Percentiles rank a stretch among this genome's conserved stretches.
phyloP scores from a whole-genome alignment of 495 filamentous ascomycete species.

The Neurospora sp. region DNA sequence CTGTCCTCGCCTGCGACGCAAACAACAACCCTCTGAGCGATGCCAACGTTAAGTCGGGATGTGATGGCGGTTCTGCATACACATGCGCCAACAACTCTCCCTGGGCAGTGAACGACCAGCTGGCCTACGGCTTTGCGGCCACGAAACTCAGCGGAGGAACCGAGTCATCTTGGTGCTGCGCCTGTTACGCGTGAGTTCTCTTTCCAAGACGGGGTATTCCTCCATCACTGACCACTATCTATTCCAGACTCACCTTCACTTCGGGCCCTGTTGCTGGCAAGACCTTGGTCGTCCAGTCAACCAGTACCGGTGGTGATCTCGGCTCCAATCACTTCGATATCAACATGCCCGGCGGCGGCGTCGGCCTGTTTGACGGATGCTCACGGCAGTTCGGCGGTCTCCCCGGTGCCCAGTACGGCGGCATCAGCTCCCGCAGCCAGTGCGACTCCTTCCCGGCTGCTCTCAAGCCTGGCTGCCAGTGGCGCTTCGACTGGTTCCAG shows the following conservation, averaged over 20 bases:
- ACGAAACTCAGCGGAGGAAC: conserved; percentile 33
- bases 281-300: conserved; percentile 52
- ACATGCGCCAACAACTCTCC: conserved; percentile 44
- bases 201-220: conserved; percentile 3
- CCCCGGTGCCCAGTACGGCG: conserved; percentile 46
- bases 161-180: conserved; percentile 44
- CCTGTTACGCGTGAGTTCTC: conserved; percentile 44
- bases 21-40: conserved; percentile 34
- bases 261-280: conserved; percentile 39
- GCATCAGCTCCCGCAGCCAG: conserved; percentile 35
- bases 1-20: conserved; percentile 41
- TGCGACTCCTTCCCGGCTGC: conserved; percentile 41
- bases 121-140: conserved; percentile 50
- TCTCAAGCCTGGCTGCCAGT: conserved; percentile 44
- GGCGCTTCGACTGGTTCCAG: conserved; percentile 51
- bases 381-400: conserved; percentile 41
- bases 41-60: conserved; percentile 19
- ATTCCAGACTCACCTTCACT: conserved; percentile 24
- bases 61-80: conserved; percentile 38
- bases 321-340: conserved; percentile 49
- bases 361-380: conserved; percentile 47
- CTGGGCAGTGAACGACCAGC: conserved; percentile 39
- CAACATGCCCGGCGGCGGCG: conserved; percentile 48
- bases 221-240: conserved; percentile 1
- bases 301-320: conserved; percentile 50